These are phyloP conservation scores for Diaporthe australafricana DNA, from an alignment of 2,329 filamentous ascomycete genomes.

Conservation along the genomic window DNA sequence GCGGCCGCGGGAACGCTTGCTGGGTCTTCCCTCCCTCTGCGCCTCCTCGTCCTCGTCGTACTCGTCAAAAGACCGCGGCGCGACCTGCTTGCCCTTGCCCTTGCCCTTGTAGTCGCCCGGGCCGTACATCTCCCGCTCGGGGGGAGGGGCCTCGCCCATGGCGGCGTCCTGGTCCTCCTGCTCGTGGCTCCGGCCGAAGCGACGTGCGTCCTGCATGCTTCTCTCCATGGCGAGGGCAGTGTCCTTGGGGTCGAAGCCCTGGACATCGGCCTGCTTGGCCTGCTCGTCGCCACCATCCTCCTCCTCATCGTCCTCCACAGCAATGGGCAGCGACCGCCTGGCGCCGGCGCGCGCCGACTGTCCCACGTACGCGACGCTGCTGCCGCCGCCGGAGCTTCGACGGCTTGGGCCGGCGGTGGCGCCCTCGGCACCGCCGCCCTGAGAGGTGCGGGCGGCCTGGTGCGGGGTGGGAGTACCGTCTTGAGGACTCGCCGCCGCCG, in stretches of 20 bases:
- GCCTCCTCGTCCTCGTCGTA: background rate
- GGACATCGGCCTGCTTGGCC: background rate
- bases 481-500: no score
- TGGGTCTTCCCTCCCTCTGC: background rate
- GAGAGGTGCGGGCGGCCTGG: background rate
- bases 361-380: slow-evolving; percentile 2
- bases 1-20: background rate
- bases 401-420: background rate
- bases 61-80: background rate
- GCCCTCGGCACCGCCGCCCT: background rate
- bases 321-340: background rate
- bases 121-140: background rate
- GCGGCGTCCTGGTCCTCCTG: background rate
- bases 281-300: background rate
- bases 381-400: slow-evolving; percentile 1
- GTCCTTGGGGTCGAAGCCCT: background rate
- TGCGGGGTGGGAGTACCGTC: no score
- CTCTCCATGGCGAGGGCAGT: background rate
- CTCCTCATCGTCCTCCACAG: slow-evolving; percentile 19
- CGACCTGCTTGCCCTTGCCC: background rate
- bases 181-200: background rate
- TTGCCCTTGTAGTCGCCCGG: background rate
- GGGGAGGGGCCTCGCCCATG: background rate
- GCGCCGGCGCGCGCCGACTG: background rate
- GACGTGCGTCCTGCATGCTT: background rate